Base-by-base conservation (phyloP, 2,329 filamentous ascomycete genomes). In the Ophiostoma fasciatum region DNA sequence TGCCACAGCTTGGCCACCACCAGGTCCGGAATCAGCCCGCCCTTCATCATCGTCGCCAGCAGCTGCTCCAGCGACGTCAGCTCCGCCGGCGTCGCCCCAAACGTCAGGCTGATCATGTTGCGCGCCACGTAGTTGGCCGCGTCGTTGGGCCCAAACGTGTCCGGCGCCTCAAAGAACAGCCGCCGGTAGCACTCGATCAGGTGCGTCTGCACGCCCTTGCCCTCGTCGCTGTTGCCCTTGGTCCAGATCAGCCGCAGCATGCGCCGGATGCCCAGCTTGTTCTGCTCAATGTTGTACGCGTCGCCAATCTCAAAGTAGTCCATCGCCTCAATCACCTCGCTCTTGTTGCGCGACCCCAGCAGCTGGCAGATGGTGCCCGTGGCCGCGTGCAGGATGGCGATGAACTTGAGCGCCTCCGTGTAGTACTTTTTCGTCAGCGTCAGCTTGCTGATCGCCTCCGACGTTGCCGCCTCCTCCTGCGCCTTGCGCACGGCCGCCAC, bases 201-300 rank as follows among this genome's bases (percentile, higher is more conserved):
- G 57, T 98, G 90, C 3, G 82, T 82, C 54, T 98, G 92, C 3
- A 98, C 87, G 38, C 90, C 90, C 60, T 96, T 98, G 49, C 92
- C 90, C 64, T 98, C 92, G 50, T 98, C 90, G 49, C 85, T 96
- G 59, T 96, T 98, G 48, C 90, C 88, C 60, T 98, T 98, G 45
- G 90, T 98, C 90, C 90, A 98, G 55, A 98, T 98, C 15, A 98
- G 67, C 36, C 88, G 78, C 44, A 98, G 68, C 90, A 98, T 98
- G 39, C 85, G 79, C 40, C 88, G 74, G 50, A 98, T 96, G 39
- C 92, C 90, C 27, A 79, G 62, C 55, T 93, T 87, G 51, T 92
- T 85, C 46, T 90, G 83, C 55, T 94, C 82, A 40, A 98, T 79
- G 55, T 92, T 90, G 66, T 96, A 96, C 6, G 87, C 88, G 54